Base-by-base conservation (phyloP, 176 grass and related monocot species). In the Oryza rufipogon region DNA sequence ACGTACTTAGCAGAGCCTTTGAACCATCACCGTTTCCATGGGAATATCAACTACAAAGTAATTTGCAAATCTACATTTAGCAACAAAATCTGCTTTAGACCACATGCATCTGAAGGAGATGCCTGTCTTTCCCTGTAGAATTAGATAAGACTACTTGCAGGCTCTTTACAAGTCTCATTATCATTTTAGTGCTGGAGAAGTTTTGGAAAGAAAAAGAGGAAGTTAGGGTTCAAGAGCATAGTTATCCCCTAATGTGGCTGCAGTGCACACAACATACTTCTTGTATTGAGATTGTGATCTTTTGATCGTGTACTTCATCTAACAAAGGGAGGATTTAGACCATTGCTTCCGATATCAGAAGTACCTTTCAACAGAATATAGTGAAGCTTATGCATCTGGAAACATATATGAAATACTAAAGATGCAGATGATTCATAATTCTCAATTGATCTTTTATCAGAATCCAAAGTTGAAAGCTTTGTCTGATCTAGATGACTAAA, bases 401-500 rank as follows among this genome's bases (percentile, higher is more conserved):
- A 26, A 72, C 65, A 70, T 76, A 75, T 48, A 64, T 47, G 64
- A 30, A 58, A 73, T 23, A 81, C 48, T 36, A 45, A 26, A 84
- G 80, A 85, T 34, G 39, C 80, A 51, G 84, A 49, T 68, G 73
- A 85, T 81, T 54, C 36, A 68, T 61, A 38, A 26, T 73, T 61
- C 56, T 91, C 67, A 26, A 67, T 70, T 80, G 42, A 48, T 91
- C 56, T 76, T 85, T 88, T 85, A 73, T 85, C 47, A 74, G 67
- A 82, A 82, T 75, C 45, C 78, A 86, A 83, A 88, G 78, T 64
- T 85, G 82, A 83, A 83, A 83, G 61, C 79, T 82, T 78, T 92
- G 90, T 86, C 83, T 88, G 82, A 81, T 86, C 83, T 88, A 88
- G 86, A 79, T 79, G 67, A 64, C 77, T 77, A 78, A 72, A 78